These are phyloP conservation scores for Selaginella tamariscina DNA, from an alignment of 75 land plant genomes.

Conservation along the genomic window DNA sequence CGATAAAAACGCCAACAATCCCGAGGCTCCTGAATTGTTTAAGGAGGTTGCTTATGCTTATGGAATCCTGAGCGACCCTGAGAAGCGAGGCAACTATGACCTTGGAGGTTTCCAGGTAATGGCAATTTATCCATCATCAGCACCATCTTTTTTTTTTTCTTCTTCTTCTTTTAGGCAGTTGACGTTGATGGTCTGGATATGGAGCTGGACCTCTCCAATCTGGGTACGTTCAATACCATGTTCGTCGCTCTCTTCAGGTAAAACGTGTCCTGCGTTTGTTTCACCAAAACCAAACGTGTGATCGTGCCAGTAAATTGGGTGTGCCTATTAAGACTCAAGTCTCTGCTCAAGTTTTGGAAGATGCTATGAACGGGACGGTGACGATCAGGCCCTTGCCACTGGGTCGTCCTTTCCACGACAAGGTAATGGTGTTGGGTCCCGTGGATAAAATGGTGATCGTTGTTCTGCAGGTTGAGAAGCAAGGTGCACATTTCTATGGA, in stretches of 20 bases:
- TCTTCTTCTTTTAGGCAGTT: slow-evolving; percentile 42
- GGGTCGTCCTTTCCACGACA: background rate
- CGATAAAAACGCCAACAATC: slow-evolving; percentile 77
- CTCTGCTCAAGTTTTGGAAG: slow-evolving; percentile 3
- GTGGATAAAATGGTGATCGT: background rate
- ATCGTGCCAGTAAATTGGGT: slow-evolving; percentile 71
- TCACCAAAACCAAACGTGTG: background rate
- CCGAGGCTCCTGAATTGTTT: slow-evolving; percentile 69
- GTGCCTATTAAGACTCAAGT: slow-evolving; percentile 24
- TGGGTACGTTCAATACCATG: slow-evolving; percentile 94
- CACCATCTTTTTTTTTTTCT: no score
- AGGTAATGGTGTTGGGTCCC: background rate
- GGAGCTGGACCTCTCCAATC: slow-evolving; percentile 95
- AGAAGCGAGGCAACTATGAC: slow-evolving; percentile 69
- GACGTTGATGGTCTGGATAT: slow-evolving; percentile 84
- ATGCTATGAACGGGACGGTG: slow-evolving; percentile 12
- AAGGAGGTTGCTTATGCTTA: slow-evolving; percentile 84
- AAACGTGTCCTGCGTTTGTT: no score
- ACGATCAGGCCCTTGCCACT: slow-evolving; percentile 7
- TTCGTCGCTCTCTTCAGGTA: slow-evolving; percentile 98
- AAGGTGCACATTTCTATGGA: slow-evolving; percentile 10
- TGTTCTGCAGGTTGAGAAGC: background rate
- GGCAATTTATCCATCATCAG: background rate
- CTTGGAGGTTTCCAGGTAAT: slow-evolving; percentile 72
- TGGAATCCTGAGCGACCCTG: slow-evolving; percentile 67